Evolutionary conservation across 345 rosid genomes (phyloP).

Genomic region (Citrus reticulata): DNA sequence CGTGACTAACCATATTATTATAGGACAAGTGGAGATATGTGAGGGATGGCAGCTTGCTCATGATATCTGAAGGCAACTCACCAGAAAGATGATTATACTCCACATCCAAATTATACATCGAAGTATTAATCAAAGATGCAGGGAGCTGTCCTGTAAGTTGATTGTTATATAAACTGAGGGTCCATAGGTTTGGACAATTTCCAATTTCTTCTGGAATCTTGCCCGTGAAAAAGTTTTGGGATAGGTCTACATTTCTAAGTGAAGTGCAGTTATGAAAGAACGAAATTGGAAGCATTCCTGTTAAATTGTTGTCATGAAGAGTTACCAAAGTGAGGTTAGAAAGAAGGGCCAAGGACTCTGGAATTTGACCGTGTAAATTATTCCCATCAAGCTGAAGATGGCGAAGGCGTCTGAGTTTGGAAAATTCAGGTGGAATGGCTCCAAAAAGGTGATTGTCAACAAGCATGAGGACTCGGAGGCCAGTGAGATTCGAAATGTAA

Average conservation of each 20-base stretch:
- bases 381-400: constrained; percentile 24
- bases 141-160: constrained; percentile 40
- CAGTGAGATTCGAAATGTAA: constrained; percentile 42
- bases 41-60: constrained; percentile 23
- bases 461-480: constrained; percentile 31
- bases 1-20: constrained; percentile 41
- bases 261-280: constrained; percentile 46
- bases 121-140: constrained; percentile 32
- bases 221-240: constrained; percentile 37
- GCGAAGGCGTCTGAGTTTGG: constrained; percentile 29
- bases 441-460: constrained; percentile 35
- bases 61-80: constrained; percentile 38
- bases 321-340: constrained; percentile 22
- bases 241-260: constrained; percentile 38
- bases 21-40: constrained; percentile 38
- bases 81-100: constrained; percentile 41
- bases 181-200: constrained; percentile 28
- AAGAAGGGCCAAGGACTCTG: constrained; percentile 30
- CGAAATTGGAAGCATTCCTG: constrained; percentile 34
- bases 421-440: constrained; percentile 37
- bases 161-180: constrained; percentile 38
- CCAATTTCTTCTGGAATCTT: constrained; percentile 49
- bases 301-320: constrained; percentile 23
- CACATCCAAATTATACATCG: constrained; percentile 29
- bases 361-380: constrained; percentile 34